These are phyloP conservation scores for Debaryomyces hansenii DNA, from an alignment of 805 yeast species.

Conservation along the genomic window DNA sequence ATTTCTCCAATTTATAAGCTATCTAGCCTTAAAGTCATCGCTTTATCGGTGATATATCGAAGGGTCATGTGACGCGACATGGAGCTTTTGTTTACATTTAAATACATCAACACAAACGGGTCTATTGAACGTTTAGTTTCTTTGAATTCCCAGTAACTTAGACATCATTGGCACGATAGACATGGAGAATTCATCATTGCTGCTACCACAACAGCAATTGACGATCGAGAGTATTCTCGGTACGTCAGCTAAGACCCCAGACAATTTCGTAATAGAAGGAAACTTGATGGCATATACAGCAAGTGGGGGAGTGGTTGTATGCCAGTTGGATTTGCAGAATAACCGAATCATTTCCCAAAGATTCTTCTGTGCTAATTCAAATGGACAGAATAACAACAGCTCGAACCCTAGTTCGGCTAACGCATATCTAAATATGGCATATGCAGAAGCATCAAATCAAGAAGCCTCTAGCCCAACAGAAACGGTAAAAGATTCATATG, in stretches of 20 bases:
- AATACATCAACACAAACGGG: not conserved
- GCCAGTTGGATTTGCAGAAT: slow-evolving; percentile 24
- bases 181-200: not conserved
- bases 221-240: slow-evolving; percentile 33
- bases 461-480: slow-evolving; percentile 4
- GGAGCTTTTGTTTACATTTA: slow-evolving; percentile 1
- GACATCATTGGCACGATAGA: not conserved
- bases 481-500: slow-evolving; percentile 30
- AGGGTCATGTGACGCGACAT: not conserved
- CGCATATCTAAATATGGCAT: slow-evolving; percentile 29
- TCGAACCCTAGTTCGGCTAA: slow-evolving; percentile 18
- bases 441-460: slow-evolving; percentile 9
- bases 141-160: no score
- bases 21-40: not conserved
- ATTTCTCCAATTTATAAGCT: not conserved
- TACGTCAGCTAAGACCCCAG: slow-evolving; percentile 44
- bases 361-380: slow-evolving; percentile 48
- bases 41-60: not conserved
- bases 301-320: slow-evolving; percentile 60
- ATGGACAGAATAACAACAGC: slow-evolving; percentile 18
- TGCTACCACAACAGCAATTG: slow-evolving; percentile 3
- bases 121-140: not conserved
- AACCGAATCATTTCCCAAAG: slow-evolving; percentile 34
- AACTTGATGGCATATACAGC: slow-evolving; percentile 53
- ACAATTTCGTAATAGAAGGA: slow-evolving; percentile 41